A percentile compares a stretch with the other conserved stretches of the same genome.
These are phyloP conservation scores for Dactylellina haptotyla DNA, from an alignment of 2,329 filamentous ascomycete genomes.

Conservation along the genomic window DNA sequence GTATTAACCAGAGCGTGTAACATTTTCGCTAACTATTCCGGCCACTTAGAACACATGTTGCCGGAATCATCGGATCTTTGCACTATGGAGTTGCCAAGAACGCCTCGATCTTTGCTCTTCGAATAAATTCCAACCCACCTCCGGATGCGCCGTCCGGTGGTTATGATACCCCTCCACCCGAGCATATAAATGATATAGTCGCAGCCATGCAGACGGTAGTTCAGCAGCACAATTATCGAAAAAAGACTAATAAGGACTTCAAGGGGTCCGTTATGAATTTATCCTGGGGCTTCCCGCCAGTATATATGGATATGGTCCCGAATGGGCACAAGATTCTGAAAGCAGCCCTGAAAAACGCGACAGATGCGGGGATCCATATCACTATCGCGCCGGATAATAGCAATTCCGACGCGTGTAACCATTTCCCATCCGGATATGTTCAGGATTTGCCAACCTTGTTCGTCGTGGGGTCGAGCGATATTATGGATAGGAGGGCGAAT, in stretches of 20 bases:
- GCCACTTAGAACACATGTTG: slow-evolving; percentile 65
- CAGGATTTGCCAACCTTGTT: slow-evolving; percentile 62
- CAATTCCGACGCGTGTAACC: slow-evolving; percentile 54
- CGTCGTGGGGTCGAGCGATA: slow-evolving; percentile 62
- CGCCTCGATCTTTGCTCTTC: slow-evolving; percentile 63
- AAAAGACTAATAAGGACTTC: slow-evolving; percentile 59
- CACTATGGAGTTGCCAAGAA: slow-evolving; percentile 66
- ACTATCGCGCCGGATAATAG: slow-evolving; percentile 63
- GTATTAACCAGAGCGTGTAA: neutral
- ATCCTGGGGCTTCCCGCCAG: slow-evolving; percentile 5
- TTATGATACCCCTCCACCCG: neutral
- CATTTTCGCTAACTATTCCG: slow-evolving; percentile 56
- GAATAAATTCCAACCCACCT: slow-evolving; percentile 59
- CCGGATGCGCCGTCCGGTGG: too few relatives aligned
- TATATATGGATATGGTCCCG: neutral
- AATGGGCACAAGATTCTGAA: slow-evolving; percentile 66
- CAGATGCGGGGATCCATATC: slow-evolving; percentile 61
- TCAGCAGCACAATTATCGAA: slow-evolving; percentile 61
- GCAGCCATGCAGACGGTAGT: slow-evolving; percentile 6
- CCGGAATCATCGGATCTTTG: slow-evolving; percentile 64
- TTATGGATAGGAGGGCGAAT: slow-evolving; percentile 59
- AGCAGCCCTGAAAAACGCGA: slow-evolving; percentile 66
- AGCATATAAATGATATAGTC: slow-evolving; percentile 1
- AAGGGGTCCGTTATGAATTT: slow-evolving; percentile 61
- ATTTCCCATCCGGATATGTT: slow-evolving; percentile 61